Evolutionary conservation across 768 basidiomycete genomes (phyloP).

Genomic region (Mycena floridula): DNA sequence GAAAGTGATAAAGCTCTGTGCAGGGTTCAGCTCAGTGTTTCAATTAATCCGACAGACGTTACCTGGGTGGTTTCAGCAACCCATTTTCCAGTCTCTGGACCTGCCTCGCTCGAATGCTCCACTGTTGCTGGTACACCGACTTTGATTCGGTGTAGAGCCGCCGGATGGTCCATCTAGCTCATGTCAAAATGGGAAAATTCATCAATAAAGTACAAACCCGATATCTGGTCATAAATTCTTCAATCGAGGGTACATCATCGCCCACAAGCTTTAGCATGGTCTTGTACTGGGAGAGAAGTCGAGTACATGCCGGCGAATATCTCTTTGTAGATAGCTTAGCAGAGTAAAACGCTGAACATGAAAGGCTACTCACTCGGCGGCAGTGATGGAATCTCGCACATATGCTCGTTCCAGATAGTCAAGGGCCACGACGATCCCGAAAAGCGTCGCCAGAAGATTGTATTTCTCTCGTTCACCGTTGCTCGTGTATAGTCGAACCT

Average conservation of each 20-base stretch:
- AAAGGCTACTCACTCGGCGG: slow-evolving; percentile 66
- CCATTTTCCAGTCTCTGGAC: slow-evolving; percentile 92
- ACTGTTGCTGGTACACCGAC: slow-evolving; percentile 96
- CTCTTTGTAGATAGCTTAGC: slow-evolving; percentile 45
- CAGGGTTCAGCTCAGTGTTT: slow-evolving; percentile 1
- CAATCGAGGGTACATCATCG: slow-evolving; percentile 79
- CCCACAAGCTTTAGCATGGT: slow-evolving; percentile 93
- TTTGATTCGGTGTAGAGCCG: slow-evolving; percentile 82
- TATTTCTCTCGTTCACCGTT: slow-evolving; percentile 88
- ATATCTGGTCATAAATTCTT: slow-evolving; percentile 89
- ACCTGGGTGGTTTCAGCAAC: slow-evolving; percentile 98
- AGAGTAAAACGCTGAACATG: background rate
- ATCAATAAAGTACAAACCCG: slow-evolving; percentile 45
- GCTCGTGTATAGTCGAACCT: slow-evolving; percentile 80
- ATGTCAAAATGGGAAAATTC: background rate
- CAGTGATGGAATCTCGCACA: slow-evolving; percentile 86
- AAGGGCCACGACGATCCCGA: slow-evolving; percentile 83
- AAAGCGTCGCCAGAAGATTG: slow-evolving; percentile 84
- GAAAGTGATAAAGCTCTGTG: slow-evolving; percentile 93
- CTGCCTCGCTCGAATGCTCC: slow-evolving; percentile 90
- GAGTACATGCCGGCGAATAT: slow-evolving; percentile 94
- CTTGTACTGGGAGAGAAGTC: slow-evolving; percentile 94
- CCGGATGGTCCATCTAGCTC: slow-evolving; percentile 85
- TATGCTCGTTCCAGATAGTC: slow-evolving; percentile 96
- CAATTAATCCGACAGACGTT: background rate